Evolutionary conservation across 306 rosid genomes (phyloP).

Genomic region (Arachis stenosperma): DNA sequence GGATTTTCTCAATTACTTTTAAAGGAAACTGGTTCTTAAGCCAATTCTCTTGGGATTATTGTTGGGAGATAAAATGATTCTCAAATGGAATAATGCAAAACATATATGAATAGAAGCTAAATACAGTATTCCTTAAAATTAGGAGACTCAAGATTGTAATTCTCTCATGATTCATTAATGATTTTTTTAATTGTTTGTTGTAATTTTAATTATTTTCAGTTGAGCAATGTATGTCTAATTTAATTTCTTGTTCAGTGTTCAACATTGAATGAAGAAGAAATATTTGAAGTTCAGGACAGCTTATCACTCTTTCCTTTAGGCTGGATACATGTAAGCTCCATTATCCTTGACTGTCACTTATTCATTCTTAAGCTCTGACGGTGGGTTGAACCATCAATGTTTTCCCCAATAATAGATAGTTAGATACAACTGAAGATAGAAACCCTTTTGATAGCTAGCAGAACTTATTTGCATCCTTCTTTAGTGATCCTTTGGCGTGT

Average conservation of each 20-base stretch:
- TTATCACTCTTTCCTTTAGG: slow-evolving; percentile 93
- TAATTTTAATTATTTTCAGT: slow-evolving; percentile 27
- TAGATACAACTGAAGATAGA: slow-evolving; percentile 26
- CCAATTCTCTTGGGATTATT: slow-evolving; percentile 18
- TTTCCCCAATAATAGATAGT: slow-evolving; percentile 12
- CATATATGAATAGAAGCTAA: slow-evolving; percentile 1
- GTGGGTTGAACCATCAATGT: slow-evolving; percentile 1
- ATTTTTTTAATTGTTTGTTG: background rate
- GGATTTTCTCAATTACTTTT: slow-evolving; percentile 19
- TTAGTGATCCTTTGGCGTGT: slow-evolving; percentile 3
- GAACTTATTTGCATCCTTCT: slow-evolving; percentile 10
- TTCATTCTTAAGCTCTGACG: slow-evolving; percentile 16
- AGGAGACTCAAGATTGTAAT: slow-evolving; percentile 35
- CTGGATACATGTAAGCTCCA: slow-evolving; percentile 95
- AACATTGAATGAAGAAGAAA: slow-evolving; percentile 97
- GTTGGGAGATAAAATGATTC: slow-evolving; percentile 29
- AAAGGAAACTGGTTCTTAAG: slow-evolving; percentile 9
- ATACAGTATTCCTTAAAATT: slow-evolving; percentile 11
- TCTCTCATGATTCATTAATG: slow-evolving; percentile 20
- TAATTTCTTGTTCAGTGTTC: slow-evolving; percentile 70
- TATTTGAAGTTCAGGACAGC: slow-evolving; percentile 97
- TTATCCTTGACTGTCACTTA: slow-evolving; percentile 23
- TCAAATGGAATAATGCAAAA: slow-evolving; percentile 10
- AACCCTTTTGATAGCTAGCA: slow-evolving; percentile 19
- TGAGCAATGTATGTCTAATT: slow-evolving; percentile 14